Evolutionary conservation across 331 rosid genomes (phyloP).

Genomic region (Quercus lobata): DNA sequence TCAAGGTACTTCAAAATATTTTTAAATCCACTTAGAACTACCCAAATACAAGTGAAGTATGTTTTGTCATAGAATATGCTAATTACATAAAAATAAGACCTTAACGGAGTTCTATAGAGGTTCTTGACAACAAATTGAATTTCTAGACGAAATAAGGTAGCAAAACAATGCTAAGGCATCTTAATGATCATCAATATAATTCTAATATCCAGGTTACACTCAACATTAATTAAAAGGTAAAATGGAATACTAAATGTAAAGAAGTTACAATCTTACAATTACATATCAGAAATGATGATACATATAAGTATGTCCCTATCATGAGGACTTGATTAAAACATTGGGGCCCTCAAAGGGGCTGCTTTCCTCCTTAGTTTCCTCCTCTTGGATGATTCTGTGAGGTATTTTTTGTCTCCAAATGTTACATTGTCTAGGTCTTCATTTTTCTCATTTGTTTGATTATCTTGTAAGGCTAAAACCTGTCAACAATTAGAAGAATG

Average conservation of each 20-base stretch:
- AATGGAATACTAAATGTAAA: not conserved
- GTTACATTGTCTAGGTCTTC: not conserved
- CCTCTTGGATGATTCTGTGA: not conserved
- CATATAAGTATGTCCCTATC: not conserved
- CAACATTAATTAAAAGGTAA: not conserved
- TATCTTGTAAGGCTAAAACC: not conserved
- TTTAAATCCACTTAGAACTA: too few species aligned
- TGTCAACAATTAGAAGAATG: not conserved
- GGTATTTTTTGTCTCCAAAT: not conserved
- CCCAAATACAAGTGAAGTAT: too few species aligned
- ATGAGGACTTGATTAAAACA: not conserved
- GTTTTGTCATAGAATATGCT: too few species aligned
- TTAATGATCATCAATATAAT: not conserved
- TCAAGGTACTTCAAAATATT: too few species aligned
- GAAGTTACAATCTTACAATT: not conserved
- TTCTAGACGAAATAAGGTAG: not conserved
- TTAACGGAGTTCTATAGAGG: too few species aligned
- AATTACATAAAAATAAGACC: too few species aligned
- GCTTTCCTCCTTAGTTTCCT: not conserved
- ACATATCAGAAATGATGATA: not conserved
- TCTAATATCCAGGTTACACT: not conserved
- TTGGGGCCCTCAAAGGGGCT: not conserved
- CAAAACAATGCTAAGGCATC: not conserved
- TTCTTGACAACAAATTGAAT: too few species aligned
- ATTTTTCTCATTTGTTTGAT: not conserved